These are phyloP conservation scores for Vigna trinervia DNA, from an alignment of 306 rosid species.

Conservation along the genomic window DNA sequence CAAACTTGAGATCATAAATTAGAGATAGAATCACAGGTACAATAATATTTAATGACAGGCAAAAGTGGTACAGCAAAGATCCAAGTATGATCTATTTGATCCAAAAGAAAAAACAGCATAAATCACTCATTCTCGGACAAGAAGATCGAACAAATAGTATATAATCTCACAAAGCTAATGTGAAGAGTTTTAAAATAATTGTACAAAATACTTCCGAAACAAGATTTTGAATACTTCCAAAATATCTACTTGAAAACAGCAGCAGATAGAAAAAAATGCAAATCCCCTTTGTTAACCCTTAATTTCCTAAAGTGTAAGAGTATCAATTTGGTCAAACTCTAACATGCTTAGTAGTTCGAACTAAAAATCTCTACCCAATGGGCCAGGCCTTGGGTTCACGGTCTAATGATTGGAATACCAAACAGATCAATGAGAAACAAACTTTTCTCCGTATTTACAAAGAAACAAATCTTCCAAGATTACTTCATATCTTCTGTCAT, in stretches of 20 bases:
- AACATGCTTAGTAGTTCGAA: conserved; percentile 17
- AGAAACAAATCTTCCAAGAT: conserved; percentile 10
- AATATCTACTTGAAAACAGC: conserved; percentile 4
- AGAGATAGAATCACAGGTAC: background rate
- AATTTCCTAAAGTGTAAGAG: conserved; percentile 9
- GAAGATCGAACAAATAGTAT: background rate
- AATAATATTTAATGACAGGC: background rate
- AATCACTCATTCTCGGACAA: conserved; percentile 1
- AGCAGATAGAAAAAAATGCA: background rate
- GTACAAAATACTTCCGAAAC: background rate
- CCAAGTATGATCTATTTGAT: background rate
- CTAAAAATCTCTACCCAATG: conserved; percentile 17
- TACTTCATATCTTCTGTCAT: background rate
- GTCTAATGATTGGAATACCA: conserved; percentile 14
- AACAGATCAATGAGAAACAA: background rate
- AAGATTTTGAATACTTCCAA: background rate
- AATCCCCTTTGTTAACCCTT: background rate
- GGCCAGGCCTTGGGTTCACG: conserved; percentile 1
- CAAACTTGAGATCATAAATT: conserved; percentile 15
- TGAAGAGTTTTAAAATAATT: background rate
- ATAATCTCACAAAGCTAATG: conserved; percentile 13
- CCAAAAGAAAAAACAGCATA: conserved; percentile 3
- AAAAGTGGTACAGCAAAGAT: background rate
- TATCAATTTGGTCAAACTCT: conserved; percentile 31
- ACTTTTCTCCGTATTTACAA: background rate